Conservation (phyloP, 2,329 filamentous ascomycete genomes). For the Chrysosphaeria jannelii region DNA sequence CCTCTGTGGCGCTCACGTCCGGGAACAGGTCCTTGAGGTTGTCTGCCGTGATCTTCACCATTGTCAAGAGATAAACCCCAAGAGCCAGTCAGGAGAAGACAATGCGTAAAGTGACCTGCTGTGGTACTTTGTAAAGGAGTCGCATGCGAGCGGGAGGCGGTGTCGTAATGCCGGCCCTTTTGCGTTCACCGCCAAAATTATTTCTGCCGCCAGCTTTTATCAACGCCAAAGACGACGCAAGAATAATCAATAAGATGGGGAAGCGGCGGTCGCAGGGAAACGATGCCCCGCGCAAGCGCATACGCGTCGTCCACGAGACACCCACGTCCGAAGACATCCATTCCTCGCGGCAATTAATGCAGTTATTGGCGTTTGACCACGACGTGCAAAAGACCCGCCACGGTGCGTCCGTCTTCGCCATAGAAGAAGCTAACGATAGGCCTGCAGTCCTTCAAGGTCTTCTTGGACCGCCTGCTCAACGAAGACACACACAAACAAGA, state of each 20-base stretch:
- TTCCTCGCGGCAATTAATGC: slow-evolving; percentile 33
- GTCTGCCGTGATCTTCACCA: slow-evolving; percentile 37
- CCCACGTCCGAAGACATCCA: slow-evolving; percentile 29
- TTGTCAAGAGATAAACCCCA: too few species aligned
- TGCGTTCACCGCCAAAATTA: neutral
- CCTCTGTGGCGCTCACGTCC: slow-evolving; percentile 41
- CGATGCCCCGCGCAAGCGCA: slow-evolving; percentile 19
- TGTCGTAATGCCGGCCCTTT: too few species aligned
- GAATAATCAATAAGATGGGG: slow-evolving; percentile 10
- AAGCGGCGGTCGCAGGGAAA: slow-evolving; percentile 13
- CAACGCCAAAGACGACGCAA: neutral
- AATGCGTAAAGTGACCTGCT: too few species aligned
- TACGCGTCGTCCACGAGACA: slow-evolving; percentile 23
- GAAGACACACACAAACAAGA: slow-evolving; percentile 15
- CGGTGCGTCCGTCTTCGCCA: slow-evolving; percentile 13
- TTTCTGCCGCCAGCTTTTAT: neutral
- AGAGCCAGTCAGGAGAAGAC: neutral
- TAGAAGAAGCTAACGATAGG: slow-evolving; percentile 13
- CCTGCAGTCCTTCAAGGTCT: slow-evolving; percentile 36
- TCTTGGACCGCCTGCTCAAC: slow-evolving; percentile 34
- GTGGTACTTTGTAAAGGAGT: too few species aligned
- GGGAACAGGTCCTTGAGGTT: slow-evolving; percentile 72
- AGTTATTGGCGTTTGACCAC: slow-evolving; percentile 40
- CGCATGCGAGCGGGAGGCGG: too few species aligned
- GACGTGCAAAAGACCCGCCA: slow-evolving; percentile 35